Percentiles rank a stretch among this genome's conserved stretches.
These are phyloP conservation scores for Botrytis fabae DNA, from an alignment of 2,329 filamentous ascomycete species.

Conservation along the genomic window DNA sequence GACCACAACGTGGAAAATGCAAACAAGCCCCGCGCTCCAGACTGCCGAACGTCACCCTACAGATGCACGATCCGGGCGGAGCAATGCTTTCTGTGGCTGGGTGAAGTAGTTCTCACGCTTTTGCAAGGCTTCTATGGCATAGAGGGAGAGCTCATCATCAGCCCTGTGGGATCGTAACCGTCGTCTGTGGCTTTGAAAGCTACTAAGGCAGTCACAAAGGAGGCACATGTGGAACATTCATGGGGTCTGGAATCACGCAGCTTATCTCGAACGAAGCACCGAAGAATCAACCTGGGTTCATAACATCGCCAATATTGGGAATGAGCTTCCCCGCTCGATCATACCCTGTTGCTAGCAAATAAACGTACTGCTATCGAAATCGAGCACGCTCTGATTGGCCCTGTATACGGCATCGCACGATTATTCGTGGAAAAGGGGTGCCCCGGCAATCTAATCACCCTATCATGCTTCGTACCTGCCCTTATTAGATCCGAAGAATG, in stretches of 20 bases:
- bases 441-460: background rate
- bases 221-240: conserved; percentile 2
- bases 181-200: conserved; percentile 8
- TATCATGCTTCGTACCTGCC: background rate
- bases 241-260: background rate
- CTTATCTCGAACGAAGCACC: background rate
- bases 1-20: conserved; percentile 17
- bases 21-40: conserved; percentile 16
- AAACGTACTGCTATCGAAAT: background rate
- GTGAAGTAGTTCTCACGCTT: conserved; percentile 7
- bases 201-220: background rate
- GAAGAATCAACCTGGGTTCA: background rate
- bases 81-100: conserved; percentile 18
- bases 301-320: background rate
- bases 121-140: conserved; percentile 19
- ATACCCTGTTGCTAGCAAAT: background rate
- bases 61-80: conserved; percentile 19
- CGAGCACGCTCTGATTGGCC: conserved; percentile 7
- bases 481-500: background rate
- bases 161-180: conserved; percentile 17
- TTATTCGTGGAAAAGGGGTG: background rate
- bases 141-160: conserved; percentile 1
- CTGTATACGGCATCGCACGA: background rate
- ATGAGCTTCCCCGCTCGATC: background rate
- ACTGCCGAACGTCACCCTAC: conserved; percentile 19